These are phyloP conservation scores for Sophora flavescens DNA, from an alignment of 306 rosid genomes.

Conservation along the genomic window DNA sequence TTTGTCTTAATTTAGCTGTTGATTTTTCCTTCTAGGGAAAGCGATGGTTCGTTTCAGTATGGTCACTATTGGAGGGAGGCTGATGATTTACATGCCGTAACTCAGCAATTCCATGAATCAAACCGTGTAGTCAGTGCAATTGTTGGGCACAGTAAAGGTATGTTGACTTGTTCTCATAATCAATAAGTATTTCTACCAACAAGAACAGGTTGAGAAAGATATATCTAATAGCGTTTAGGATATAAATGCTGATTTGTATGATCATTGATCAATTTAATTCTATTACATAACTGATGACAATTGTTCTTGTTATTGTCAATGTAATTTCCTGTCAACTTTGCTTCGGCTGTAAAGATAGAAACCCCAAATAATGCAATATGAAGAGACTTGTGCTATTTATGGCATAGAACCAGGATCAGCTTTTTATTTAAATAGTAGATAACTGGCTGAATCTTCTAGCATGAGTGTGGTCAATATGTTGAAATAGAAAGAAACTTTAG, in stretches of 20 bases:
- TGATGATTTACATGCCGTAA: conserved; percentile 75
- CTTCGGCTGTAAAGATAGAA: conserved; percentile 19
- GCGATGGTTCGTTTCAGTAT: conserved; percentile 80
- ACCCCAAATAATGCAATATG: neutral
- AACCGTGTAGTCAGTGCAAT: conserved; percentile 64
- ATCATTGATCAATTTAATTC: conserved; percentile 27
- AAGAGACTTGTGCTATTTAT: conserved; percentile 25
- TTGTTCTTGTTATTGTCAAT: neutral
- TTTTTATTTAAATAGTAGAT: conserved; percentile 2
- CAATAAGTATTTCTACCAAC: conserved; percentile 16
- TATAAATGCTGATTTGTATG: conserved; percentile 21
- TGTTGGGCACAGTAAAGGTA: conserved; percentile 94
- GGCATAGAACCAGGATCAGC: neutral
- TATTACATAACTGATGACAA: conserved; percentile 1
- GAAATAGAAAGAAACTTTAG: neutral
- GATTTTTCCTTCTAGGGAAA: conserved; percentile 65
- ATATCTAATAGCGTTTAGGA: conserved; percentile 17
- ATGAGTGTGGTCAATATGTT: conserved; percentile 9
- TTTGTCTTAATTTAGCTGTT: conserved; percentile 38
- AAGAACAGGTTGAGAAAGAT: conserved; percentile 20
- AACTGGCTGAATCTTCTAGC: conserved; percentile 26
- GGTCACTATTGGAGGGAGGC: conserved; percentile 75
- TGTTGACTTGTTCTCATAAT: conserved; percentile 43
- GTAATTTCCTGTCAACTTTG: conserved; percentile 19
- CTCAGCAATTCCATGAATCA: conserved; percentile 63